Evolutionary conservation across 176 grass and related monocot genomes (phyloP).

Genomic region (Musa schizocarpa): DNA sequence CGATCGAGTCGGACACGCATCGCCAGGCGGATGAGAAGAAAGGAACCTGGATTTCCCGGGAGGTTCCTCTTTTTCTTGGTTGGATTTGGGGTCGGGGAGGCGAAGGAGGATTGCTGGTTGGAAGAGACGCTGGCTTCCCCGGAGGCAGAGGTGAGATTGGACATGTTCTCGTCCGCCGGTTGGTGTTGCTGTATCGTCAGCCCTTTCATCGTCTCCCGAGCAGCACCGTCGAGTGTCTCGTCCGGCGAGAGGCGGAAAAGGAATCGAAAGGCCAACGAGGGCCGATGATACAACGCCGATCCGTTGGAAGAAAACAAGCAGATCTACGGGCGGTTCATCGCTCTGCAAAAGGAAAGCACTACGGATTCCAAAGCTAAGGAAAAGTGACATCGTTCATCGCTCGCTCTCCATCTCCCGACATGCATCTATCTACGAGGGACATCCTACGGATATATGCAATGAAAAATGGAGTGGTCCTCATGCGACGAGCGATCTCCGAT

Average conservation of each 20-base stretch:
- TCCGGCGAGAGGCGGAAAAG: not conserved
- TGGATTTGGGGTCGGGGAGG: slow-evolving; percentile 35
- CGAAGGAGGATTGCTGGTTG: slow-evolving; percentile 38
- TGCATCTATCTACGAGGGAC: slow-evolving; percentile 16
- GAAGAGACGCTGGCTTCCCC: slow-evolving; percentile 73
- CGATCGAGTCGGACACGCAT: too few relatives aligned
- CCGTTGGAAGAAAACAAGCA: not conserved
- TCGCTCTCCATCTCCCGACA: slow-evolving; percentile 6
- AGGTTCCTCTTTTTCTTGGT: slow-evolving; percentile 93
- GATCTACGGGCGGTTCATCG: not conserved
- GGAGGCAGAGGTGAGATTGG: slow-evolving; percentile 90
- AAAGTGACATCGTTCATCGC: slow-evolving; percentile 10
- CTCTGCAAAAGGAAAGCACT: not conserved
- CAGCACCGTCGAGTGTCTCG: too few relatives aligned
- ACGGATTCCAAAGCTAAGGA: slow-evolving; percentile 19
- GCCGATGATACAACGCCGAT: too few relatives aligned
- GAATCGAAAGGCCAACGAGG: not conserved
- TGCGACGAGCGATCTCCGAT: too few relatives aligned
- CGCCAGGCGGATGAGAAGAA: too few relatives aligned
- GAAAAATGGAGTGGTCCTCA: too few relatives aligned
- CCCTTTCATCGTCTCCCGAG: slow-evolving; percentile 51
- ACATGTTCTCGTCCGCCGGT: slow-evolving; percentile 85
- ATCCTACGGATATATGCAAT: slow-evolving; percentile 1
- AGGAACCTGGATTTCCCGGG: slow-evolving; percentile 82
- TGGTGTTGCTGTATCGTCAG: slow-evolving; percentile 36